These are phyloP conservation scores for Petrea volubilis DNA, from an alignment of 257 asterid species.

Conservation along the genomic window DNA sequence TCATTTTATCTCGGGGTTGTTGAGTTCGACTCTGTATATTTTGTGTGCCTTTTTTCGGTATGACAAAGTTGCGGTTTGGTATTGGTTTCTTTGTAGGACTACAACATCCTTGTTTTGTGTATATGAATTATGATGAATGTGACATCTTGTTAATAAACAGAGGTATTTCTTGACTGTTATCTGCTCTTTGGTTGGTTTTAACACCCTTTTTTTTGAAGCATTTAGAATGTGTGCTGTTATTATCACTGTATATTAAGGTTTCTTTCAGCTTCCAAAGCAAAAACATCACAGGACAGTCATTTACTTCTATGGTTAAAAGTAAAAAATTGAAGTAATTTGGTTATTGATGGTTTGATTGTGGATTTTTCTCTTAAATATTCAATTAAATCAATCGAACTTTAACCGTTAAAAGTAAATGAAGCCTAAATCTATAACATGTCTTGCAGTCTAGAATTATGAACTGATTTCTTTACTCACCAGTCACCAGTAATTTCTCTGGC, in stretches of 20 bases:
- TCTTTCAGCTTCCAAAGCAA: neutral
- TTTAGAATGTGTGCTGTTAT: neutral
- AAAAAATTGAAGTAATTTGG: too few relatives aligned
- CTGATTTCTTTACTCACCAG: too few relatives aligned
- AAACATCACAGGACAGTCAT: too few relatives aligned
- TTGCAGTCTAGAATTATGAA: too few relatives aligned
- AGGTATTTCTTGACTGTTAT: neutral
- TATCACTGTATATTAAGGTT: neutral
- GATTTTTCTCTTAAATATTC: too few relatives aligned
- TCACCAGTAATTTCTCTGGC: too few relatives aligned
- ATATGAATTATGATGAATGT: neutral
- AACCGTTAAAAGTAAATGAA: too few relatives aligned
- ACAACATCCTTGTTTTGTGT: too few relatives aligned
- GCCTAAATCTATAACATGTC: too few relatives aligned
- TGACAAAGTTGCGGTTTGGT: neutral
- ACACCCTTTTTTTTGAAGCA: neutral
- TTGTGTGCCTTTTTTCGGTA: conserved; percentile 18
- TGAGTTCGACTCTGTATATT: conserved; percentile 25
- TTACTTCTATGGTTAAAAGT: too few relatives aligned
- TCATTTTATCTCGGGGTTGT: conserved; percentile 30
- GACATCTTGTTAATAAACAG: conserved; percentile 3
- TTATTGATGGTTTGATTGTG: too few relatives aligned
- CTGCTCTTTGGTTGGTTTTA: conserved; percentile 3
- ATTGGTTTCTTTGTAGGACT: neutral
- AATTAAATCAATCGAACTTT: too few relatives aligned